phyloP scores from a whole-genome alignment of 2,329 filamentous ascomycete species.

The Emmonsiellopsis sp. region DNA sequence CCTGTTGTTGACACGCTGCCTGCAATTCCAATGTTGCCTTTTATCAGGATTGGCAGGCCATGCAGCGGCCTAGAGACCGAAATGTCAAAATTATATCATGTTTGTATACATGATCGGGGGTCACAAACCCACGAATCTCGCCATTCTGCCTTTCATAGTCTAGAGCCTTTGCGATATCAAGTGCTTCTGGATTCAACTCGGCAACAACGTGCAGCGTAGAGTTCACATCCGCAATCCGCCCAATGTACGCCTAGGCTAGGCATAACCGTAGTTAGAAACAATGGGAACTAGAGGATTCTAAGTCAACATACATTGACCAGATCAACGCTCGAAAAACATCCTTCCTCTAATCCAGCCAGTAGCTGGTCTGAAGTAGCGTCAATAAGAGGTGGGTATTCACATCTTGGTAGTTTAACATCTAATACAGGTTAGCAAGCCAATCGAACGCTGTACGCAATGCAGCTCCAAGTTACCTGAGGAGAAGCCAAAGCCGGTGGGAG shows the following conservation, averaged over 20 bases:
- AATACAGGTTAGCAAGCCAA: neutral
- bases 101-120: neutral
- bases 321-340: constrained; percentile 46
- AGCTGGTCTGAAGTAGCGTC: constrained; percentile 46
- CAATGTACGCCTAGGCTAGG: constrained; percentile 37
- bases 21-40: constrained; percentile 57
- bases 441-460: neutral
- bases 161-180: constrained; percentile 39
- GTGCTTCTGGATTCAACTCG: constrained; percentile 49
- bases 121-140: constrained; percentile 33
- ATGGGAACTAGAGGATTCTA: neutral
- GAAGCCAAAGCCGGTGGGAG: neutral
- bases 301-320: constrained; percentile 36
- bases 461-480: neutral
- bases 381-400: constrained; percentile 30
- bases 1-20: constrained; percentile 55
- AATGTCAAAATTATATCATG: constrained; percentile 1
- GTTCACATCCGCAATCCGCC: constrained; percentile 46
- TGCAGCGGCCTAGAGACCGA: constrained; percentile 43
- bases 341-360: constrained; percentile 37
- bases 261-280: neutral
- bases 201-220: constrained; percentile 44
- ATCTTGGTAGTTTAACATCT: neutral
- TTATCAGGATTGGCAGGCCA: constrained; percentile 57
- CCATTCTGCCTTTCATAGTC: constrained; percentile 43